Base-by-base conservation (phyloP, 2,329 filamentous ascomycete species). In the Colletotrichum orchidophilum region DNA sequence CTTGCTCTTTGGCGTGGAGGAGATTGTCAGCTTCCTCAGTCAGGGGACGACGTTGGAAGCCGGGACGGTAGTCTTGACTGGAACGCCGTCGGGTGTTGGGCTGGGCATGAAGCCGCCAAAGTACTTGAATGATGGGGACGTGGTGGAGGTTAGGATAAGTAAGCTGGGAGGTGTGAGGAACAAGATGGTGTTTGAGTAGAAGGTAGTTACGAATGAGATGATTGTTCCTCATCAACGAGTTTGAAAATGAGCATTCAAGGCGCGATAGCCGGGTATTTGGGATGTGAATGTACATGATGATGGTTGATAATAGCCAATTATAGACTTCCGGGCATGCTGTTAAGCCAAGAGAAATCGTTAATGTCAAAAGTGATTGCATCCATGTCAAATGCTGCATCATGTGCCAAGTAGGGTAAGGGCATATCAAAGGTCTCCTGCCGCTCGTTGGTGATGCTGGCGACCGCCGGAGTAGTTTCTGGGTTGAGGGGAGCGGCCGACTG, bases 31-130 rank as follows among this genome's bases (percentile, higher is more conserved):
- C 60, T 86, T 85, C 7, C 76, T 85, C 21, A 86, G 83, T 46
- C 83, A 82, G 49, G 86, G 84, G 0, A 84, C 84, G n/a, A 89
- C 87, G 0, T 73, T 90, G 0, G 80, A 85, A 71, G 78, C 82
- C 0, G 87, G 87, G 0, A 86, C 87, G 24, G 81, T 88, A 0
- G 79, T 90, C 50, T 80, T 87, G 3, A 87, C 84, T 1, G 84
- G 86, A 1, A 88, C 86, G 39, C 80, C 80, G 0, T 80, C 82
- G 1, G 86, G 86, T 3, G 86, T 87, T 0, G 86, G 82, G 0
- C 82, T 86, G 75, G 84, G 83, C 0, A 81, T 81, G 75, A 81
- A 81, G 54, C 82, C 83, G 55, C 81, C 83, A n/a, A 81, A 78
- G 65, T 84, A 82, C 69, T 72, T 86, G 6, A 77, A 82, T 64